Base-by-base conservation (phyloP, 2,329 filamentous ascomycete genomes). In the Pseudocercospora cruenta region DNA sequence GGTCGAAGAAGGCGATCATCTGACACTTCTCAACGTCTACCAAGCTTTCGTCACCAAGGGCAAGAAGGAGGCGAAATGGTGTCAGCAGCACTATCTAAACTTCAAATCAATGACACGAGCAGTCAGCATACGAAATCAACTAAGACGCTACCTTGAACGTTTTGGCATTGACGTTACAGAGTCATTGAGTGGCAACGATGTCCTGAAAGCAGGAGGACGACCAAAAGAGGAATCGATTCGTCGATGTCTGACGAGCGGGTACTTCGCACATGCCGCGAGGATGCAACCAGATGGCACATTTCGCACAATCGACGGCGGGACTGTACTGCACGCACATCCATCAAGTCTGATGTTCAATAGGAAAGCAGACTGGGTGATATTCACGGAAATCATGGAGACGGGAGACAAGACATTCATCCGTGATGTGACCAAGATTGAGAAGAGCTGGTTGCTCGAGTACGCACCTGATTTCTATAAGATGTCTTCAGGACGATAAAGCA, bases 221-320 rank as follows among this genome's bases (percentile, higher is more conserved):
- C 60, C 71, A 47, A 84, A 88, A 70, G 86, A 88, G 1, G 92
- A 96, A 73, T 85, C 90, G 69, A 94, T 98, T 67, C 85, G 91
- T 63, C 86, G 92, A 60, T 97, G 94, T 79, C 85, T 99, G 24
- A 93, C 94, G 2, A 87, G 90, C 2, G 95, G 94, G 0, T 98
- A 93, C 80, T 99, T 98, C 80, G 90, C 93, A 0, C 93, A 98
- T 77, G 94, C 93, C 3, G 95, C 95, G 53, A 89, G 90, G 75
- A 97, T 98, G 94, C 92, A 96, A 78, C 86, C 92, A 0, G 94
- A 98, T 81, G 95, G 95, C 14, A 94, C 88, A 4, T 97, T 97
- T 78, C 88, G 87, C 72, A 94, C 92, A 59, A 89, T 97, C n/a
- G 89, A 90, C 67, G 93, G 93, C 31, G 88, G 88, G 45, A 90